Evolutionary conservation across 495 filamentous ascomycete genomes (phyloP), one percentile per base, ranked within the genome.

Genomic region (Penicillium samsonianum): DNA sequence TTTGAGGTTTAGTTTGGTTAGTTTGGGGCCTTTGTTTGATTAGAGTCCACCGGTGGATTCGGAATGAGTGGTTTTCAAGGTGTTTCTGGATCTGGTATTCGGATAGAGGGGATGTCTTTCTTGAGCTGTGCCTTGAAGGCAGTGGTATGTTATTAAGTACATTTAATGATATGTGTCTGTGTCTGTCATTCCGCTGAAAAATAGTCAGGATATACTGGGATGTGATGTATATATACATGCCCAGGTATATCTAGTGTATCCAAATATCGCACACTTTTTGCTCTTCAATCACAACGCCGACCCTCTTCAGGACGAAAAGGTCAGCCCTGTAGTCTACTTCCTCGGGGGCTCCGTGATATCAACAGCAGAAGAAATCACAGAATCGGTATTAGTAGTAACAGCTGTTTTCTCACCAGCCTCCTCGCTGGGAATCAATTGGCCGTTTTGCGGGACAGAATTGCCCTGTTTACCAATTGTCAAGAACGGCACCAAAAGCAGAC

Each of bases 1-100:
- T 71, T 71, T 90, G 79, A 77, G 88, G 67, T 90, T 92, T 69
- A 91, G 87, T 68, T 73, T 88, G 55, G 81, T 92, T 44, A 86
- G 87, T 61, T 62, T 92, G 64, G 87, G 87, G 16, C 80, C 83
- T 43, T 77, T 81, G 23, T 74, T 88, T 69, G 87, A 89, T 63
- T 88, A 69, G 35, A 17, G 35, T 37, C 14, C 11, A 33, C 1
- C 67, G 26, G 26, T 43, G 7, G n/a, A 28, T 53, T 23, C 25
- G 3, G 5, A n/a, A 12, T 16, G 22, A 35, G 4, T 7, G 2
- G n/a, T 17, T 25, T 14, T 16, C 12, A 22, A 45, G 51, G 45
- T 40, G 40, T 55, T 55, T 56, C 1, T 28, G 28, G 30, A 17
- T 45, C 31, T 41, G 37, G 17, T 41, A 16, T 30, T 23, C n/a